phyloP scores from a whole-genome alignment of 345 rosid species.

The Melaleuca quinquenervia region DNA sequence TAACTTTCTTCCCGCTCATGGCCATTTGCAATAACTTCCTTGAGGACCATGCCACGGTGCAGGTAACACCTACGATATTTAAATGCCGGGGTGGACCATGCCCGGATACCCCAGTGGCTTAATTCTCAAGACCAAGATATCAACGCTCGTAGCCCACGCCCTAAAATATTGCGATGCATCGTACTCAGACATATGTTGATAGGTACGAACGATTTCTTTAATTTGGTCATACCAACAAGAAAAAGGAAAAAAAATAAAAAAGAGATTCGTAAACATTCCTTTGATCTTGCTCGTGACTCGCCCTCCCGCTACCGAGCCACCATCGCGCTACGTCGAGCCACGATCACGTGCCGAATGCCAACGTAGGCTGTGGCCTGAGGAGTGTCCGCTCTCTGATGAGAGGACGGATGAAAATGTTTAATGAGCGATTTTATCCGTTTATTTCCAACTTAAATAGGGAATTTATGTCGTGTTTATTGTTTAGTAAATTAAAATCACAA shows the following conservation, averaged over 20 bases:
- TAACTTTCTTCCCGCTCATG: too few relatives aligned
- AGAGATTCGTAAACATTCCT: background rate
- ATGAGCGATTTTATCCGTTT: too few relatives aligned
- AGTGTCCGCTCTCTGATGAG: too few relatives aligned
- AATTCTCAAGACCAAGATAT: too few relatives aligned
- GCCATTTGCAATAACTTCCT: too few relatives aligned
- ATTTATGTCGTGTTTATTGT: too few relatives aligned
- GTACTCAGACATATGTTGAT: background rate
- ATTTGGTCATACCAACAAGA: too few relatives aligned
- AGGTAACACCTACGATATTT: background rate
- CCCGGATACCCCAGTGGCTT: background rate
- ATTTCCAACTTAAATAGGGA: too few relatives aligned
- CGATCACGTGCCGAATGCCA: background rate
- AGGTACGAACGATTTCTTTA: background rate
- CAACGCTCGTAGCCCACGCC: background rate
- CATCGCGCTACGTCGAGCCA: background rate
- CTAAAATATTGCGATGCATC: background rate
- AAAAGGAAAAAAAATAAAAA: too few relatives aligned
- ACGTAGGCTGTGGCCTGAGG: background rate
- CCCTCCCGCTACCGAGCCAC: background rate
- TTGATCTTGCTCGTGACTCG: background rate
- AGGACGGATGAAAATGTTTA: too few relatives aligned
- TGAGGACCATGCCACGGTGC: background rate
- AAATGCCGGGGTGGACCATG: background rate
- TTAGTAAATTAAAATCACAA: too few relatives aligned